A percentile compares a stretch with the other conserved stretches of the same genome.
Evolutionary conservation across 768 basidiomycete species (phyloP).

Genomic region (Mycena rosella): DNA sequence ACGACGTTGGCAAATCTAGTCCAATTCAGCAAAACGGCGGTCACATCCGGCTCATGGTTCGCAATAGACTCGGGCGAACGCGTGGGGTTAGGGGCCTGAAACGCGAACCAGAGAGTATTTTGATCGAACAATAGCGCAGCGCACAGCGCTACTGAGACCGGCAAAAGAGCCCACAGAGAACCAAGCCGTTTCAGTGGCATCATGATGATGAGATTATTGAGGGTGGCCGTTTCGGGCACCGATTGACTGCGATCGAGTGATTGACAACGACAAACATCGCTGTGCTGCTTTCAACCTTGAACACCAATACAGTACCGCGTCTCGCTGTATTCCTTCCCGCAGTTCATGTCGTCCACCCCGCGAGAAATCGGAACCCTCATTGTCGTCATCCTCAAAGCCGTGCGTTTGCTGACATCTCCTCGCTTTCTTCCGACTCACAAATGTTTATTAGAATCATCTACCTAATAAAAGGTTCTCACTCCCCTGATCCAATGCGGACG

Average conservation of each 20-base stretch:
- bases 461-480: conserved; percentile 80
- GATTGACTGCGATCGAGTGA: not conserved
- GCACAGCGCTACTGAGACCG: conserved; percentile 7
- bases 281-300: too few relatives aligned
- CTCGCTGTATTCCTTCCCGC: conserved; percentile 21
- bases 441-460: conserved; percentile 75
- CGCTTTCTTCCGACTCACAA: conserved; percentile 32
- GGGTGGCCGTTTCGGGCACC: conserved; percentile 16
- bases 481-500: not conserved
- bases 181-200: too few relatives aligned
- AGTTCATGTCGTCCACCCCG: conserved; percentile 68
- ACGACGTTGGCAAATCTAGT: conserved; percentile 72
- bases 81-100: conserved; percentile 22
- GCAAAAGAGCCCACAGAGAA: not conserved
- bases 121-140: conserved; percentile 1
- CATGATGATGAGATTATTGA: too few relatives aligned
- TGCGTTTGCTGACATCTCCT: conserved; percentile 57
- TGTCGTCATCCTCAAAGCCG: conserved; percentile 93
- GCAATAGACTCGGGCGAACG: too few relatives aligned
- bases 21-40: conserved; percentile 77
- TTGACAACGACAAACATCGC: not conserved
- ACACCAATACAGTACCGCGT: conserved; percentile 9
- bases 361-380: conserved; percentile 94
- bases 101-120: not conserved
- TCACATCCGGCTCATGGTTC: conserved; percentile 64